Conservation (phyloP, 1,284 basidiomycete species). For the Rhodotorula sp. region DNA sequence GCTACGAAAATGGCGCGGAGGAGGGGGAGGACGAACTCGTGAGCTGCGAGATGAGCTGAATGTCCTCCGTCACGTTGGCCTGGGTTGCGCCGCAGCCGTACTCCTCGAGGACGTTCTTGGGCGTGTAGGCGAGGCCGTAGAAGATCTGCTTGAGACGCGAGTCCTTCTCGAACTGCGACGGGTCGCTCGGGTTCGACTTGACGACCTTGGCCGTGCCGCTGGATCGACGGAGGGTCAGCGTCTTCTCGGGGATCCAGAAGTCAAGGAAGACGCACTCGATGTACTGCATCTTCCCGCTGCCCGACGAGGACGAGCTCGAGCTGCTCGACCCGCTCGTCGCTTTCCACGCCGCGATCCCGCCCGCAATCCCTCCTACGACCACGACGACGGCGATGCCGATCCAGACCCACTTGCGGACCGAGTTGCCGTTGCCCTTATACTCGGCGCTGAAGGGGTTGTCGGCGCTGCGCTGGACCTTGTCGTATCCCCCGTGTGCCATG, state of each 20-base stretch:
- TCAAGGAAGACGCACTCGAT: neutral
- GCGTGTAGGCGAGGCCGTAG: constrained; percentile 74
- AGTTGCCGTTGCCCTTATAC: constrained; percentile 1
- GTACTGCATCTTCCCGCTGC: constrained; percentile 27
- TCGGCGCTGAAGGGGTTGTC: constrained; percentile 25
- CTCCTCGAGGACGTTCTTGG: constrained; percentile 49
- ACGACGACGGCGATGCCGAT: neutral
- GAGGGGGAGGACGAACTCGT: constrained; percentile 42
- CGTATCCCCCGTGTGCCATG: neutral
- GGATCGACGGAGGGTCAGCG: neutral
- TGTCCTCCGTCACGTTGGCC: constrained; percentile 51
- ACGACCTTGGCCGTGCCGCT: constrained; percentile 33
- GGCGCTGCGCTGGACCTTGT: constrained; percentile 4
- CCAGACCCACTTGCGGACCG: constrained; percentile 14
- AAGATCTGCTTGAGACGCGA: constrained; percentile 62
- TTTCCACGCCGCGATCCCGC: constrained; percentile 35
- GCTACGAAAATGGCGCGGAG: neutral
- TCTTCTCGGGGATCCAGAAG: too few relatives aligned
- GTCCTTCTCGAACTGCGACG: constrained; percentile 35
- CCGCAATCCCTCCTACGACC: constrained; percentile 13
- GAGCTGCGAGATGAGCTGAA: constrained; percentile 51
- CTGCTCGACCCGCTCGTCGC: neutral
- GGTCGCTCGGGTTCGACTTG: constrained; percentile 36
- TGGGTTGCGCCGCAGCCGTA: constrained; percentile 49
- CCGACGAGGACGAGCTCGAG: constrained; percentile 6